phyloP scores from a whole-genome alignment of 495 filamentous ascomycete genomes.

The Immersiella caudata region DNA sequence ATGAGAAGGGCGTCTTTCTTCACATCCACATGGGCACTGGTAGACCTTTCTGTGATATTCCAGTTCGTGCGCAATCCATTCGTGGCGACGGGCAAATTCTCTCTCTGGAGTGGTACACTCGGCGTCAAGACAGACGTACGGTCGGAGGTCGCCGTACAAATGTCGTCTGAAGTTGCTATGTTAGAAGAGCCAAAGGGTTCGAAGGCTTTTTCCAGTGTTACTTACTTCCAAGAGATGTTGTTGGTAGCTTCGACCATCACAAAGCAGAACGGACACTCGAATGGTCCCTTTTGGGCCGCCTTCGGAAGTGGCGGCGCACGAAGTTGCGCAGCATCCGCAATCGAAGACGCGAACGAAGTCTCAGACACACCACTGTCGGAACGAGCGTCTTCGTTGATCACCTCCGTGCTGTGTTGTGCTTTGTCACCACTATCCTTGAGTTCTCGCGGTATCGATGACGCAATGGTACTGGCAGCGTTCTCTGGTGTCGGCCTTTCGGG shows the following conservation, averaged over 20 bases:
- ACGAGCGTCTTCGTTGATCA: not conserved
- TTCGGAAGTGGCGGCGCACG: conserved; percentile 19
- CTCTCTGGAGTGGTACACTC: conserved; percentile 18
- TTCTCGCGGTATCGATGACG: no score
- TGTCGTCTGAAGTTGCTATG: conserved; percentile 41
- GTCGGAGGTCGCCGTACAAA: conserved; percentile 36
- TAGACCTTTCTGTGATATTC: conserved; percentile 19
- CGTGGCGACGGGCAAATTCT: conserved; percentile 16
- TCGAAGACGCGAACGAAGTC: no score
- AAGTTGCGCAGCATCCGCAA: no score
- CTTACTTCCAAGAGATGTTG: conserved; percentile 40
- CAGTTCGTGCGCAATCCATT: conserved; percentile 26
- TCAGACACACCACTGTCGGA: no score
- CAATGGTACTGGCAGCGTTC: no score
- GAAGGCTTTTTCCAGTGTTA: not conserved
- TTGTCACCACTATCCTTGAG: no score
- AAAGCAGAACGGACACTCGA: conserved; percentile 44
- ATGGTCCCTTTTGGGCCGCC: conserved; percentile 26
- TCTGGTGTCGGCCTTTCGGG: no score
- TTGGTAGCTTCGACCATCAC: conserved; percentile 32
- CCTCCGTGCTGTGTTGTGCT: conserved; percentile 20
- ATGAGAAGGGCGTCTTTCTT: not conserved
- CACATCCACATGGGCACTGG: not conserved
- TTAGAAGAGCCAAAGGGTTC: no score
- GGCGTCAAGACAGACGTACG: conserved; percentile 35